phyloP scores from a whole-genome alignment of 768 basidiomycete species.

The Butyriboletus loyo region DNA sequence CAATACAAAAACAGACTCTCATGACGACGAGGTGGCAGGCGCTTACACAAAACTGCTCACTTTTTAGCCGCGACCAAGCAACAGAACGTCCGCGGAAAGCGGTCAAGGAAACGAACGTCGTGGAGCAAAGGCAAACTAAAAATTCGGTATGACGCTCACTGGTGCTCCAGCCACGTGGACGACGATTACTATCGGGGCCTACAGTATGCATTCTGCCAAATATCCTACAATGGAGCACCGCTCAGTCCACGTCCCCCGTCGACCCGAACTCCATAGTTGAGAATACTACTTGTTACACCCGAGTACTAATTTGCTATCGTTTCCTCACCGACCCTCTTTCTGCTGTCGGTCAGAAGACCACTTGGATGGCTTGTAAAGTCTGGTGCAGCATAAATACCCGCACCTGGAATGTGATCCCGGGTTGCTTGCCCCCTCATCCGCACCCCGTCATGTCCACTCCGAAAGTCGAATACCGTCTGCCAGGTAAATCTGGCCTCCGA shows the following conservation, averaged over 20 bases:
- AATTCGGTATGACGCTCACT: too few relatives aligned
- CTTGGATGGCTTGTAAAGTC: neutral
- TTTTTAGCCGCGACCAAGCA: neutral
- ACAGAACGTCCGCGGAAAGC: neutral
- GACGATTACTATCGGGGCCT: neutral
- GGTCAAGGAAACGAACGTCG: neutral
- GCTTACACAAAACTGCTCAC: constrained; percentile 15
- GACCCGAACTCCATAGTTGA: neutral
- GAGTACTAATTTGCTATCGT: neutral
- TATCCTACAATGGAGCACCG: neutral
- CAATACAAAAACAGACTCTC: constrained; percentile 29
- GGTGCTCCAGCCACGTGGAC: too few relatives aligned
- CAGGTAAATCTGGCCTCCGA: constrained; percentile 28
- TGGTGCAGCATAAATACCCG: neutral
- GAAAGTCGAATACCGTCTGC: constrained; percentile 20
- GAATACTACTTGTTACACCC: too few relatives aligned
- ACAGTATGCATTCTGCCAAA: neutral
- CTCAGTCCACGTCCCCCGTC: neutral
- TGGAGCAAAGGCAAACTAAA: neutral
- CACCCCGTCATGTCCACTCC: constrained; percentile 10
- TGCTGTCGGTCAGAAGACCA: neutral
- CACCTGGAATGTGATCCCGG: too few relatives aligned
- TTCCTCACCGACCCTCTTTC: too few relatives aligned
- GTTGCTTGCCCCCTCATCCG: too few relatives aligned
- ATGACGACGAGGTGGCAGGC: constrained; percentile 13